phyloP scores from a whole-genome alignment of 2,329 filamentous ascomycete genomes.

The Pestalotiopsis sp. region DNA sequence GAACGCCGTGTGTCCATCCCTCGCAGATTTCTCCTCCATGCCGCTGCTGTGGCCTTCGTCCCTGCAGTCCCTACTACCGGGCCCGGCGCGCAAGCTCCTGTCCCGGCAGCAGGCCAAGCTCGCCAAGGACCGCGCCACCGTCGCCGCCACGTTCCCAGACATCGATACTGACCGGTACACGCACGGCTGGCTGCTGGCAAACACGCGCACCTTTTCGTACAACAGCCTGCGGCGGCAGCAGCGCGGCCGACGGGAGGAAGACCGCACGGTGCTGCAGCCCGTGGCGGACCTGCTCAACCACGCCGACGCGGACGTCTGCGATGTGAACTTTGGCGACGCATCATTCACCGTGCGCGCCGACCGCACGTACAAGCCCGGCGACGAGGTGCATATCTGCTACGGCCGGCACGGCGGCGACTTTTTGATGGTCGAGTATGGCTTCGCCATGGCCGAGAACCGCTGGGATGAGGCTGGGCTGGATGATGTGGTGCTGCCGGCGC shows the following conservation, averaged over 20 bases:
- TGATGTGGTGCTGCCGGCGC: constrained; percentile 44
- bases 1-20: constrained; percentile 69
- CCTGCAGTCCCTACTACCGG: constrained; percentile 51
- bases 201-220: constrained; percentile 67
- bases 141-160: constrained; percentile 44
- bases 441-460: constrained; percentile 48
- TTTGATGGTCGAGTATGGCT: constrained; percentile 69
- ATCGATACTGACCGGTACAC: constrained; percentile 42
- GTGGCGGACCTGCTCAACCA: constrained; percentile 75
- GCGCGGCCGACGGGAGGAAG: constrained; percentile 42
- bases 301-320: constrained; percentile 47
- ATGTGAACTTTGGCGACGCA: constrained; percentile 50
- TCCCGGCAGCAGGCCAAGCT: constrained; percentile 58
- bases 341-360: constrained; percentile 60
- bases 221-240: constrained; percentile 46
- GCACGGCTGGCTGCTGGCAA: constrained; percentile 63
- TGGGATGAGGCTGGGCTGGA: constrained; percentile 56
- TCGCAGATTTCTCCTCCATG: constrained; percentile 57
- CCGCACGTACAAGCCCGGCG: constrained; percentile 53
- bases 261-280: constrained; percentile 71
- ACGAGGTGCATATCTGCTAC: constrained; percentile 73
- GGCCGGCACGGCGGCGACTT: constrained; percentile 75
- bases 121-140: constrained; percentile 49
- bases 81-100: constrained; percentile 47
- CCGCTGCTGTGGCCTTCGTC: constrained; percentile 52